Conservation (phyloP, 805 yeast species). For the Wickerhamomyces silvicola region DNA sequence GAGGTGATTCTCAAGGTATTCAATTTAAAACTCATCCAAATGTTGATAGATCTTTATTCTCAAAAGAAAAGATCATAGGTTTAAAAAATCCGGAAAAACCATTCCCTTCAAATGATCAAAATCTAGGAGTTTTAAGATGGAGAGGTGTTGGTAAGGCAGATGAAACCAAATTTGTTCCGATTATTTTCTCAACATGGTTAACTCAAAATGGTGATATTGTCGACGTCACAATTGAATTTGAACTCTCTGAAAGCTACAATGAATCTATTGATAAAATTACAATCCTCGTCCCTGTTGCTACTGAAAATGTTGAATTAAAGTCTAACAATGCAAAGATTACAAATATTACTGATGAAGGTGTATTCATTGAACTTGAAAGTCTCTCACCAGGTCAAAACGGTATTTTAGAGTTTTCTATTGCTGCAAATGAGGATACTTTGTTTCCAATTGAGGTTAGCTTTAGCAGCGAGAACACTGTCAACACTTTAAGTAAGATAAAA, state of each 20-base stretch:
- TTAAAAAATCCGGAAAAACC: conserved; percentile 72
- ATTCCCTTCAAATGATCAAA: conserved; percentile 88
- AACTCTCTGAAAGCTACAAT: conserved; percentile 44
- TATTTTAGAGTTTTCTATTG: conserved; percentile 72
- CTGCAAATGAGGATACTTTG: conserved; percentile 73
- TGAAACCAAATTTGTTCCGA: conserved; percentile 50
- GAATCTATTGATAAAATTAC: conserved; percentile 46
- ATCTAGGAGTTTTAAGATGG: conserved; percentile 92
- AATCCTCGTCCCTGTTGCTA: conserved; percentile 61
- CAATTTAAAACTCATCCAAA: conserved; percentile 95
- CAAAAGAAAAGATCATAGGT: conserved; percentile 49
- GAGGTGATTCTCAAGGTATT: conserved; percentile 40
- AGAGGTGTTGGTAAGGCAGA: conserved; percentile 62
- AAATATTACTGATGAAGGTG: conserved; percentile 61
- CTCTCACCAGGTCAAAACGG: conserved; percentile 53
- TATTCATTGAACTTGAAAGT: conserved; percentile 55
- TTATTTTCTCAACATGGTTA: conserved; percentile 82
- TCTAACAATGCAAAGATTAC: conserved; percentile 50
- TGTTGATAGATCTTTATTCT: conserved; percentile 74
- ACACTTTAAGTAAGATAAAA: conserved; percentile 60
- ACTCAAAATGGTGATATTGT: conserved; percentile 53
- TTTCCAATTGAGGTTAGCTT: conserved; percentile 84
- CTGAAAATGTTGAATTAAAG: conserved; percentile 45
- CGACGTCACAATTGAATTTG: conserved; percentile 86
- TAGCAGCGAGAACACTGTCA: conserved; percentile 38